Evolutionary conservation across 805 yeast genomes (phyloP), one percentile per base, ranked within the genome.

Genomic region (Candida adriatica): DNA sequence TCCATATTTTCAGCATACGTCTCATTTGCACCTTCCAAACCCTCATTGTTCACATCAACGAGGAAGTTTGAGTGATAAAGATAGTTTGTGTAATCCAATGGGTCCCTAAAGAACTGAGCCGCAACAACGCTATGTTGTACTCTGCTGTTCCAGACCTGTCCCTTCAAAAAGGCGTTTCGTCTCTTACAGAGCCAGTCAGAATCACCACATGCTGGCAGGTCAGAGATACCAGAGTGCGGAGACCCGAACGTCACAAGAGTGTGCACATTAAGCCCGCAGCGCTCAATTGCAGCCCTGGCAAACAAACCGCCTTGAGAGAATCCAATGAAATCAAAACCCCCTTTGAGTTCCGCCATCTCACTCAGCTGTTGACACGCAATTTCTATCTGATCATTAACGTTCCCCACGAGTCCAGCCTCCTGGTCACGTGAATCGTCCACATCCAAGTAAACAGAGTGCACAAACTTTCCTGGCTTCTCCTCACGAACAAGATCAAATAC

Each of bases 251-350:
- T 80, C 10, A 83, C 59, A 29, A 83, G 57, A 18, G 64, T 74
- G 30, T 67, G 53, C 3, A 79, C 61, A 14, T 56, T 49, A 49
- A 65, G 21, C 10, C 31, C 42, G 53, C 90, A 83, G 16, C 69
- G 54, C 48, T 84, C 80, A 18, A 73, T 61, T 18, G 79, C 66
- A 5, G 78, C 79, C 27, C 94, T 56, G n/a, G 80, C 57, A 39
- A 83, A 75, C n/a, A 83, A 55, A 0, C 94, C 94, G 24, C 94
- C 94, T 50, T 83, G 94, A 0, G 90, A 80, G 43, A 79, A 77
- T 5, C 94, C 94, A 24, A 83, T 64, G 6, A 78, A 83, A 50
- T 80, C 78, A 48, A 81, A 78, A 0, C 88, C 88, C 20, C 55
- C 34, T 2, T 35, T 30, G 6, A 81, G 56, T 33, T 67, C 72